Evolutionary conservation across 306 rosid species (phyloP).

Genomic region (Quercus berberidifolia): DNA sequence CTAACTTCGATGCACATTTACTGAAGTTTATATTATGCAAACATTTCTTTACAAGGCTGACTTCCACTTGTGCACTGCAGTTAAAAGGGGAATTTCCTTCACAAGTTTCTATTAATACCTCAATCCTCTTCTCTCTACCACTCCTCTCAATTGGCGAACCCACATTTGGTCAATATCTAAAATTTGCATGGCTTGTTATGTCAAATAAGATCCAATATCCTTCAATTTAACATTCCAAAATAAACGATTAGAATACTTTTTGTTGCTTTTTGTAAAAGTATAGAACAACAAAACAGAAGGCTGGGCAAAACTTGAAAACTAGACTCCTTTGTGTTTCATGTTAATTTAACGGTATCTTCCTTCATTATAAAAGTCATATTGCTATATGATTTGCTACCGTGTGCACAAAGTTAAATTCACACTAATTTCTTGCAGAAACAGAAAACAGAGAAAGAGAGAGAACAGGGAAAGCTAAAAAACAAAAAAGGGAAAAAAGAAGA

Average conservation of each 20-base stretch:
- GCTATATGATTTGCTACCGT: too few relatives aligned
- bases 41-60: slow-evolving; percentile 1
- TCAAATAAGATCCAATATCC: slow-evolving; percentile 60
- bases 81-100: slow-evolving; percentile 70
- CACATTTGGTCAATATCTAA: slow-evolving; percentile 4
- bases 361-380: too few relatives aligned
- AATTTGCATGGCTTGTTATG: slow-evolving; percentile 33
- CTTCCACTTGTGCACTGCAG: slow-evolving; percentile 47
- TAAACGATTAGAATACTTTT: not conserved
- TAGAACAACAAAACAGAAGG: too few relatives aligned
- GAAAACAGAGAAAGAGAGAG: too few relatives aligned
- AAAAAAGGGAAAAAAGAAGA: too few relatives aligned
- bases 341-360: too few relatives aligned
- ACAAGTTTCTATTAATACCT: slow-evolving; percentile 58
- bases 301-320: too few relatives aligned
- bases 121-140: slow-evolving; percentile 49
- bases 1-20: too few relatives aligned
- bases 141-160: slow-evolving; percentile 10
- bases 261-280: not conserved
- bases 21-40: not conserved
- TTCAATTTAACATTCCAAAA: slow-evolving; percentile 41
- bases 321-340: too few relatives aligned
- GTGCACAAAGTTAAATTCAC: too few relatives aligned
- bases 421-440: too few relatives aligned
- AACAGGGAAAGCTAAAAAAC: too few relatives aligned